Evolutionary conservation across 208 protist species (phyloP), one percentile per base, ranked within the genome.

Genomic region (Leishmania martiniquensis): DNA sequence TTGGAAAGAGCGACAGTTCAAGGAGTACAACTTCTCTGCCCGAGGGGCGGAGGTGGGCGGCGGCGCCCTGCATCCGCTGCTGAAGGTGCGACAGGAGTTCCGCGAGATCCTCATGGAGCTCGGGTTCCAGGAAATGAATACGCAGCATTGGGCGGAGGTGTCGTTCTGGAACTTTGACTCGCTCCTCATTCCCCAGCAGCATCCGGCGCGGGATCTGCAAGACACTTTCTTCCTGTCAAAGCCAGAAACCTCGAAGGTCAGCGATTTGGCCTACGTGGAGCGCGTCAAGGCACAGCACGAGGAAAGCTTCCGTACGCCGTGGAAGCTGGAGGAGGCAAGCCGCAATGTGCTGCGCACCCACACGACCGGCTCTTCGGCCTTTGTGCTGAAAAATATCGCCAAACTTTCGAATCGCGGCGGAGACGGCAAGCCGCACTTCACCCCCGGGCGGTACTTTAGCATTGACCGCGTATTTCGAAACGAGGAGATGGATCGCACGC

Each of bases 121-220:
- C n/a, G 98, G 98, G 49, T 99, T 99, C 90, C 91, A 99, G 80
- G 99, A 99, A 93, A 99, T 99, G 99, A 88, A 96, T 54, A 99
- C 99, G 39, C 96, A 99, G 80, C 93, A 98, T 69, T 99, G 96
- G 89, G 98, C 99, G 39, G 99, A 99, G 89, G 97, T 88, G 60
- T 99, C 98, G 34, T 99, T 99, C 92, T 99, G 99, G 99, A 99
- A 99, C 95, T 99, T 99, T 86, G 99, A 99, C 89, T 89, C 99
- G 10, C 96, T 99, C 60, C 99, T 99, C 85, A 99, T 99, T 89
- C 99, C 99, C 44, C 99, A 99, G 93, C 96, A 99, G 85, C 99
- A 99, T 91, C 99, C 99, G 17, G 99, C 99, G 10, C 93, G 99
- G 69, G 99, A 99, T 81, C 83, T 95, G 52, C 99, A 99, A 74